These are phyloP conservation scores for Candida yuanshanica DNA, from an alignment of 805 yeast genomes.

Conservation along the genomic window DNA sequence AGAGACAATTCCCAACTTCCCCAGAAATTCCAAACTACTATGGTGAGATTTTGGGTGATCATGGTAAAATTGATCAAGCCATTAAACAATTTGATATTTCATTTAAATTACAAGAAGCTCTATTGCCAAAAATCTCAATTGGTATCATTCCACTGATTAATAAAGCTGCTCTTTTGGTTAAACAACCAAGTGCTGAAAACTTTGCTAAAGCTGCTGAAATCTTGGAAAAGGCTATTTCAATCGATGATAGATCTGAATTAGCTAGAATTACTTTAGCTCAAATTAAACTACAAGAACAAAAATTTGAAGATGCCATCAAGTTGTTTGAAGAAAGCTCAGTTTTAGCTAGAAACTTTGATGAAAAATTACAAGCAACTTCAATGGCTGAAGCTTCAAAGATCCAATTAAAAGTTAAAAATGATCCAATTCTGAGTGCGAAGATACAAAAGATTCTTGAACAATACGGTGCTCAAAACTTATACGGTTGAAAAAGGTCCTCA, in stretches of 20 bases:
- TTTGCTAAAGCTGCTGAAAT: conserved; percentile 56
- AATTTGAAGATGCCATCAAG: conserved; percentile 72
- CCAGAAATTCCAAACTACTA: conserved; percentile 93
- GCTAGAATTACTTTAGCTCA: conserved; percentile 92
- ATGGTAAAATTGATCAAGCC: conserved; percentile 67
- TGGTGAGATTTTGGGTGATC: conserved; percentile 89
- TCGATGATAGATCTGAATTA: conserved; percentile 85
- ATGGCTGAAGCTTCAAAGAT: conserved; percentile 90
- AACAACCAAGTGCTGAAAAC: conserved; percentile 39
- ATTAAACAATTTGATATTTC: conserved; percentile 81
- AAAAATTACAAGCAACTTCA: conserved; percentile 84
- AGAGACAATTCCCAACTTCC: conserved; percentile 70
- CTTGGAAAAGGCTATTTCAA: conserved; percentile 67
- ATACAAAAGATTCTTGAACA: conserved; percentile 53
- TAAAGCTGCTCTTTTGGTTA: conserved; percentile 71
- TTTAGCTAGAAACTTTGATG: conserved; percentile 78
- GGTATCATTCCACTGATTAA: conserved; percentile 89
- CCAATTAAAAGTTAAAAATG: conserved; percentile 72
- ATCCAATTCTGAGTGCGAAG: conserved; percentile 58
- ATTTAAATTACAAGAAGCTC: conserved; percentile 69
- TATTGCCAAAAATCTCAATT: conserved; percentile 56
- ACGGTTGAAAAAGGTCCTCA: no score
- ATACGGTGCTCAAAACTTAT: conserved; percentile 23
- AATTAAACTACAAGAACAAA: conserved; percentile 75
- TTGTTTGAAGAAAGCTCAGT: conserved; percentile 79